phyloP scores from a whole-genome alignment of 129 eudicot genomes.

The Arctium lappa region DNA sequence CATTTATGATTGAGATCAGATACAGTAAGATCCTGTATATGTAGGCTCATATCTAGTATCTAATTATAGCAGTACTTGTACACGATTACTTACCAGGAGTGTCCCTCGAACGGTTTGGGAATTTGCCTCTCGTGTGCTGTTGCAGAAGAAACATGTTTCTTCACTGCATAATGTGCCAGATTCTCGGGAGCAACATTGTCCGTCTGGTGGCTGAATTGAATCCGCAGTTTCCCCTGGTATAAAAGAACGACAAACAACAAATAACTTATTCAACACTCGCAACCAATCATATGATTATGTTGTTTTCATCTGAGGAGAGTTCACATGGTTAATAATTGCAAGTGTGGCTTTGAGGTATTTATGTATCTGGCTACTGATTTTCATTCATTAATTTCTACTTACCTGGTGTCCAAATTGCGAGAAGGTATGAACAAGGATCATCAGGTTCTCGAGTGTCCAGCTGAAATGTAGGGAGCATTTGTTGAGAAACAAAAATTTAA shows the following conservation, averaged over 20 bases:
- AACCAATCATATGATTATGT: neutral
- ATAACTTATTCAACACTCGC: neutral
- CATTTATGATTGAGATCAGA: conserved; percentile 7
- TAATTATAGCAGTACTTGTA: neutral
- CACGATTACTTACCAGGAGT: conserved; percentile 53
- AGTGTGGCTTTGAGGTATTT: neutral
- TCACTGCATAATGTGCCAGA: conserved; percentile 55
- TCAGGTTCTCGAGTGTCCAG: conserved; percentile 78
- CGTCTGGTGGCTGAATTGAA: conserved; percentile 66
- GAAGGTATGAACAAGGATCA: conserved; percentile 90
- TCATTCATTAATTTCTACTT: conserved; percentile 15
- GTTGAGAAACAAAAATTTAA: conserved; percentile 1
- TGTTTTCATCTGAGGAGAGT: neutral
- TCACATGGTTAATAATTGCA: neutral
- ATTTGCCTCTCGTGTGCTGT: conserved; percentile 60
- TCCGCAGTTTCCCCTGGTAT: conserved; percentile 76
- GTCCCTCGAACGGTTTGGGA: conserved; percentile 83
- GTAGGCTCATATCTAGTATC: neutral
- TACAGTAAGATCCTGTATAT: neutral
- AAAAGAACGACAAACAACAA: neutral
- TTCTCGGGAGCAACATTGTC: conserved; percentile 63
- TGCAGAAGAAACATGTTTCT: conserved; percentile 74
- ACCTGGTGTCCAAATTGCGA: conserved; percentile 98
- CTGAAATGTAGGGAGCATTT: conserved; percentile 38
- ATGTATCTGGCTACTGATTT: conserved; percentile 1